phyloP scores from a whole-genome alignment of 2,329 filamentous ascomycete species.

The Teratosphaeria gauchensis region DNA sequence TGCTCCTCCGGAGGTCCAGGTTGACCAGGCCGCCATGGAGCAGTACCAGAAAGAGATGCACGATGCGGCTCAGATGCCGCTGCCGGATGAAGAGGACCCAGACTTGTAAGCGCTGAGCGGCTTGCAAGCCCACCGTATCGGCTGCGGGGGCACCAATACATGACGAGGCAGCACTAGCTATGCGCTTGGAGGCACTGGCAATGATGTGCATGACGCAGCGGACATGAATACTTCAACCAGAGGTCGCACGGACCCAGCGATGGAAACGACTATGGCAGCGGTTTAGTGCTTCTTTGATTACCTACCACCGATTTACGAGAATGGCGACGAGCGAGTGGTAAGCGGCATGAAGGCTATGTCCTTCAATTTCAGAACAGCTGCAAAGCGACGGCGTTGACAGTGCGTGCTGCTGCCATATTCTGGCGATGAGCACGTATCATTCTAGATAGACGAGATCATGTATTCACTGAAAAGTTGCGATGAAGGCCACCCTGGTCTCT shows the following conservation, averaged over 20 bases:
- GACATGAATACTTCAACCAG: neutral
- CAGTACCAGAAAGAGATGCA: slow-evolving; percentile 86
- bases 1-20: slow-evolving; percentile 81
- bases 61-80: slow-evolving; percentile 67
- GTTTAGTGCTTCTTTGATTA: slow-evolving; percentile 13
- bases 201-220: slow-evolving; percentile 11
- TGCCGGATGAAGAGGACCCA: slow-evolving; percentile 89
- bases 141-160: neutral
- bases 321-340: neutral
- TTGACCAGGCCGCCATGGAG: slow-evolving; percentile 73
- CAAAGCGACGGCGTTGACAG: slow-evolving; percentile 19
- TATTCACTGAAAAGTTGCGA: slow-evolving; percentile 13
- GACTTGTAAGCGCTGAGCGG: slow-evolving; percentile 36
- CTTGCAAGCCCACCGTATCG: neutral
- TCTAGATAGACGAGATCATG: slow-evolving; percentile 21
- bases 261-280: slow-evolving; percentile 18
- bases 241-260: slow-evolving; percentile 18
- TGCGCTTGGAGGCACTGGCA: slow-evolving; percentile 7
- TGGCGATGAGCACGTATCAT: neutral
- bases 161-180: neutral
- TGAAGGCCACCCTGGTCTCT: neutral
- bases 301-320: slow-evolving; percentile 3
- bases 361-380: slow-evolving; percentile 7
- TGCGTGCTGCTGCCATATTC: slow-evolving; percentile 1
- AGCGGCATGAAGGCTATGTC: neutral